Base-by-base conservation (phyloP, 805 yeast species). In the Cyberlindnera mississippiensis region DNA sequence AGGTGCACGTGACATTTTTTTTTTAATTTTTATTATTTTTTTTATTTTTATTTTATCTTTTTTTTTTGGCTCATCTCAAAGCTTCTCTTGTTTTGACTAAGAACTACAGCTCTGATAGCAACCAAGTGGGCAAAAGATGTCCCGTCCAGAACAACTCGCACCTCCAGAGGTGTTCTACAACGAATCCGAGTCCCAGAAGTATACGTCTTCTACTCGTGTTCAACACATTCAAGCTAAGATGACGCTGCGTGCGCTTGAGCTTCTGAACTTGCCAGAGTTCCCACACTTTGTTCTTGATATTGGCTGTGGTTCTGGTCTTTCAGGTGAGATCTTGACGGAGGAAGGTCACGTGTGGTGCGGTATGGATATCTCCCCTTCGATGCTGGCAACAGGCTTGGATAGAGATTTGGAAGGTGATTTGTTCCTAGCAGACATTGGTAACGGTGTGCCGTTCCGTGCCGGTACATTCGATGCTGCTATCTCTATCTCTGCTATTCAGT, bases 161-260 rank as follows among this genome's bases (percentile, higher is more conserved):
- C 98, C 98, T 22, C 96, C 98, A 31, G 98, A 90, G 67, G 75
- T 90, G 46, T 93, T 91, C 61, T 93, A 93, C 63, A 85, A 89
- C 71, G 97, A 90, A 41, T 65, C 78, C 2, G 99, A 93, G 63
- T 85, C 98, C 0, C 71, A 73, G 50, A 93, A 93, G 59, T 93
- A 93, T 63, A 93, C 98, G 0, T 73, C 84, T 3, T 86, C 96
- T 5, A 85, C 96, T 4, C 93, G 99, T 73, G 96, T 93, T 37
- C 99, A 93, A 68, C 96, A 90, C 60, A 93, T 93, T 56, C 99
- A 93, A 65, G 98, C 98, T 2, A 85, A 87, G 61, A 93, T 93
- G 99, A 89, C 99, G 0, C 72, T 91, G 33, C 73, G 99, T 54
- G 96, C 98, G 0, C 68, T 93, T 35, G 99, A 93, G 55, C 69